Base-by-base conservation (phyloP, 805 yeast genomes). In the Metschnikowia peoriensis region DNA sequence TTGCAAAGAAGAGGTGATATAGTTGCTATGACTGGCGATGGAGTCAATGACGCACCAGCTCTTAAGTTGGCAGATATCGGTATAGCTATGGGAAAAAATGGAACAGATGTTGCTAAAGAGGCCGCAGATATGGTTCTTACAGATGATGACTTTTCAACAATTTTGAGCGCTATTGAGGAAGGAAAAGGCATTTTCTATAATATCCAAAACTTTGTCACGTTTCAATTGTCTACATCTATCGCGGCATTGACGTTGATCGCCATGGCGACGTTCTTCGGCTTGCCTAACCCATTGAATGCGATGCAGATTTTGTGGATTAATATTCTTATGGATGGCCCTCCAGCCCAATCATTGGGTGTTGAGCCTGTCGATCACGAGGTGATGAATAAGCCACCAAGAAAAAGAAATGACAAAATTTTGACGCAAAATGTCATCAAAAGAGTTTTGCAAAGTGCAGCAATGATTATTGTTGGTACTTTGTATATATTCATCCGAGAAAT, bases 11-110 rank as follows among this genome's bases (percentile, higher is more conserved):
- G 96, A 66, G 97, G 97, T 47, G 96, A 93, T 68, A 85, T 93
- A 56, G 98, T 93, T 48, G 99, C 97, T 27, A 92, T 93, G 97
- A 92, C 98, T n/a, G 99, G 99, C 61, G 98, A 92, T 71, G 98
- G 98, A 72, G 97, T 93, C 12, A 92, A 92, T 68, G 98, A 92
- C 76, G 98, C 98, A 0, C 98, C 98, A n/a, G 97, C 98, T 6
- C 78, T 93, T 61, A 92, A 93, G 67, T 78, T 92, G 61, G 97
- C 98, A 2, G 97, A 92, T 71, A 92, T 92, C 61, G 98, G 98
- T 64, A 89, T 93, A 61, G 86, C 96, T 12, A 91, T 92, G 94
- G 94, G 91, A 54, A 83, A 82, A 61, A 86, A 88, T 75, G 99
- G 99, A 54, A 94, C 98, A 0, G 99, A 93, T 70, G 99, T 93